These are phyloP conservation scores for Acacia concinna DNA, from an alignment of 331 rosid species.

Conservation along the genomic window DNA sequence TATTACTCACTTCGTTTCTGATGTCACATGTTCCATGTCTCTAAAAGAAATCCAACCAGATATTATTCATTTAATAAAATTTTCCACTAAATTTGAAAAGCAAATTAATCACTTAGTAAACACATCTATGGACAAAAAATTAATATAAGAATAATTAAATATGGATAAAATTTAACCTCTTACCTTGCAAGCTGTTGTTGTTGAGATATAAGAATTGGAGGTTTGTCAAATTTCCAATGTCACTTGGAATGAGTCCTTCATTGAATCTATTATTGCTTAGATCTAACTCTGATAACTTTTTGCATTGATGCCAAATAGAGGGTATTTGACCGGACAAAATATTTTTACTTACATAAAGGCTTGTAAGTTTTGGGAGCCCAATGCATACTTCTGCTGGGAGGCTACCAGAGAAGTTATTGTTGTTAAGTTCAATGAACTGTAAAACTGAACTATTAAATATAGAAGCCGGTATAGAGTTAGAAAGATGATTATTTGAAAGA, in stretches of 20 bases:
- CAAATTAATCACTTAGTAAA: neutral
- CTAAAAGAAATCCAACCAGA: neutral
- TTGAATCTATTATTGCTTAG: neutral
- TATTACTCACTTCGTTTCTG: neutral
- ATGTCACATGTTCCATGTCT: neutral
- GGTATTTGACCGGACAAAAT: conserved; percentile 16
- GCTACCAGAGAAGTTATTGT: conserved; percentile 8
- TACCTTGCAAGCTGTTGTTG: neutral
- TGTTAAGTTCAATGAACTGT: neutral
- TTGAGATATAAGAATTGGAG: neutral
- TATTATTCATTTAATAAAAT: neutral
- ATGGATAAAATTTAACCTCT: neutral
- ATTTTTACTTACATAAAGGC: neutral
- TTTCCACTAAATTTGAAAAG: neutral
- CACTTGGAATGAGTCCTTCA: neutral
- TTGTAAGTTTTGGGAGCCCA: conserved; percentile 18
- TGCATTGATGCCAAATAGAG: conserved; percentile 11
- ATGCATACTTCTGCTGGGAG: conserved; percentile 27
- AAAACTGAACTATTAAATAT: conserved; percentile 21
- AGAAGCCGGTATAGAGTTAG: conserved; percentile 26
- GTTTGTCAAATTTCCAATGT: neutral
- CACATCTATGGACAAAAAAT: neutral
- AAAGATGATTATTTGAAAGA: conserved; percentile 16
- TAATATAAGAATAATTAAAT: neutral
- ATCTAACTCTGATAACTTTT: neutral